Evolutionary conservation across 352 stramenopile species (phyloP), one percentile per base, ranked within the genome.

Genomic region (Phytophthora pluvialis): DNA sequence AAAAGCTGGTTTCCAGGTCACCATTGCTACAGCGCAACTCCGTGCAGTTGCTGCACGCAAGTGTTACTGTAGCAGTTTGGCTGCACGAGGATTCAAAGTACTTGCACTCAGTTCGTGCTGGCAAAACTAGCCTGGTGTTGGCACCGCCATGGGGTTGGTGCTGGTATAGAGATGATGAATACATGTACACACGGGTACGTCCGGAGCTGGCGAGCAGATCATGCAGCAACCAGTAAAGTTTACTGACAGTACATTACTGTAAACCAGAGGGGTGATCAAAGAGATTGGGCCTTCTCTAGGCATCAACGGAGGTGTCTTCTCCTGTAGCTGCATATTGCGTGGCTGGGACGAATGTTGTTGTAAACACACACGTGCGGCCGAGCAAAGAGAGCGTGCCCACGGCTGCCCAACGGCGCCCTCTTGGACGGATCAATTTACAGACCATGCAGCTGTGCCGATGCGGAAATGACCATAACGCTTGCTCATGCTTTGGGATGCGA

Each of bases 281-380:
- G 28, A 16, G 28, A 38, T 35, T 51, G 28, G 11, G 26, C 25
- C 39, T 51, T 31, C 29, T 2, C 13, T 21, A 21, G 45, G 13
- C 48, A 55, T 55, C 48, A 55, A 55, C 18, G 32, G 48, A 45
- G 44, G 48, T 15, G 36, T 43, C 32, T 21, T 55, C 48, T 44
- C 21, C 32, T 21, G 28, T 45, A 11, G 43, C 18, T 33, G 43
- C 32, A 44, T 32, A 38, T 21, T 29, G 46, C 31, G 35, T 42
- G 9, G 31, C 39, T 45, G 39, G 28, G 10, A 45, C n/a, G 36
- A 43, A 43, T 21, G 10, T 21, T 21, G 21, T 5, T 45, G 39
- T 28, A 45, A 45, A 45, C 39, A 45, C 39, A 11, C 21, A 21
- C 21, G 21, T 21, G 21, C 21, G 21, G 21, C 21, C 21, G 21